Evolutionary conservation across 2,329 filamentous ascomycete genomes (phyloP), one percentile per base, ranked within the genome.

Genomic region (Arachnopeziza araneosa): DNA sequence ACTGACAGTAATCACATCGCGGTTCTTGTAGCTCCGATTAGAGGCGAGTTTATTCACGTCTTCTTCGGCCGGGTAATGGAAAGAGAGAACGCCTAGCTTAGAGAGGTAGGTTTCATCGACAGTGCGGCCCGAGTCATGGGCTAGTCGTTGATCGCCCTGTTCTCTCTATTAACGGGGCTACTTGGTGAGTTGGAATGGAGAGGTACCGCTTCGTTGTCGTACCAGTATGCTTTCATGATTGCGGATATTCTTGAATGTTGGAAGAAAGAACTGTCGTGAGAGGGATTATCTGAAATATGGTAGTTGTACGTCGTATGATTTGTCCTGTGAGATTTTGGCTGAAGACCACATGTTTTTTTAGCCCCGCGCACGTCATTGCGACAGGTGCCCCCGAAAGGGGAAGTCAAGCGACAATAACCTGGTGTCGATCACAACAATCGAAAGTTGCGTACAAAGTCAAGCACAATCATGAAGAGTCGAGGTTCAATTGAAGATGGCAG

Each of bases 1-100:
- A 8, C 91, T 96, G 23, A 99, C 90, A 62, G 84, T 90, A 74
- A 98, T 90, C 77, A 96, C 87, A 78, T 99, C 95, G 60, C 93
- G 89, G 80, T 98, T 97, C 79, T 89, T 93, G 82, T 99, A 98
- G 68, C 84, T 82, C 62, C 93, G 89, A 66, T 89, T 79, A 2
- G 75, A 68, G 2, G 95, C 93, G 52, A 99, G 83, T 51, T 77
- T 74, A 74, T 98, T 82, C 50, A 98, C 92, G 24, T 80, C 80
- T 32, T 80, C 76, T 54, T 93, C 72, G 36, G 84, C 77, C 14
- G 86, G 78, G 68, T 89, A 84, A 72, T 83, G 80, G 74, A 85
- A 86, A 80, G 96, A 95, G 52, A 91, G 76, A 48, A 99, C 91
- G 61, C 93, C 93, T 21, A 98, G 80, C 58, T 83, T 80, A 64